phyloP scores from a whole-genome alignment of 164 flowering plant genomes.

The Paratinospora sagittata region DNA sequence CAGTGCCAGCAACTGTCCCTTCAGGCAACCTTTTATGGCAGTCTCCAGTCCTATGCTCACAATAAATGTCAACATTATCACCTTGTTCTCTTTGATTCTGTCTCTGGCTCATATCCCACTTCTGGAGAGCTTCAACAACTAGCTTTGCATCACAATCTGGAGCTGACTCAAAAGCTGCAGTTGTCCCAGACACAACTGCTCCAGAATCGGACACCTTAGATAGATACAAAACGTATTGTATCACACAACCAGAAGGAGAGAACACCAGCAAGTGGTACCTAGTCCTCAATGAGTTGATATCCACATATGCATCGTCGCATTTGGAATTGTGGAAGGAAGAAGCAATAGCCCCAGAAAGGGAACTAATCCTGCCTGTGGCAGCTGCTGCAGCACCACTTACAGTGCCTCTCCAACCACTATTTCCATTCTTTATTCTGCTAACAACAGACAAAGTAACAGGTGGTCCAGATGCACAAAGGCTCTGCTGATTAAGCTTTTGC shows the following conservation, averaged over 20 bases:
- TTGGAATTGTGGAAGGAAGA: conserved; percentile 50
- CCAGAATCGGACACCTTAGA: conserved; percentile 30
- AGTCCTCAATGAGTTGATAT: conserved; percentile 28
- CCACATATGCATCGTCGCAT: conserved; percentile 19
- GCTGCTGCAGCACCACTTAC: conserved; percentile 66
- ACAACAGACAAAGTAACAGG: conserved; percentile 65
- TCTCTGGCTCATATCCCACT: conserved; percentile 71
- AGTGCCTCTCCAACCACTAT: conserved; percentile 59
- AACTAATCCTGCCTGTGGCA: conserved; percentile 54
- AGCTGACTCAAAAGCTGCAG: conserved; percentile 29
- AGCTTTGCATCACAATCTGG: conserved; percentile 45
- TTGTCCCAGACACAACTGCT: conserved; percentile 20
- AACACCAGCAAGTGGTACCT: conserved; percentile 56
- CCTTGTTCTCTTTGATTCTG: conserved; percentile 44
- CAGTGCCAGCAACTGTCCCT: conserved; percentile 16
- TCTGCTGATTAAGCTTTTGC: conserved; percentile 33
- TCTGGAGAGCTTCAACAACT: conserved; percentile 59
- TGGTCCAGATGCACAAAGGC: conserved; percentile 39
- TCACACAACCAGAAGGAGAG: conserved; percentile 63
- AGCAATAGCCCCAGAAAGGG: conserved; percentile 55
- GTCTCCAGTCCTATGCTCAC: conserved; percentile 47
- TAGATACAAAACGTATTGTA: conserved; percentile 49
- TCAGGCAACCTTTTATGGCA: conserved; percentile 40
- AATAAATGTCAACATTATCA: conserved; percentile 55
- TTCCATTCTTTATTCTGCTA: conserved; percentile 62